A percentile compares a stretch with the other conserved stretches of the same genome.
phyloP scores from a whole-genome alignment of 441 rosid species.

The Sinapis alba region DNA sequence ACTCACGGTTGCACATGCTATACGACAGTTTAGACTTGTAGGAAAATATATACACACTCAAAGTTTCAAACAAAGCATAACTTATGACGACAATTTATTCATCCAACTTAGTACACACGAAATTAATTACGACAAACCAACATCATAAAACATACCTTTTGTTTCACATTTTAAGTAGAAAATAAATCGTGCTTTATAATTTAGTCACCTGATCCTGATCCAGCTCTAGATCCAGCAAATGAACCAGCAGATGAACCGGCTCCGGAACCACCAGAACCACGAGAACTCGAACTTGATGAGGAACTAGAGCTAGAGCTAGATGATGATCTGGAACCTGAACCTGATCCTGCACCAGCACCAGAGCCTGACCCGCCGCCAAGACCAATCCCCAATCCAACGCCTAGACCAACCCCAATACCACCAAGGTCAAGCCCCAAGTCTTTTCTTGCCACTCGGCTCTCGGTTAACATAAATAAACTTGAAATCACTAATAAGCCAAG shows the following conservation, averaged over 20 bases:
- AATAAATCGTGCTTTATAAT: not conserved
- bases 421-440: slow-evolving; percentile 67
- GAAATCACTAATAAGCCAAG: slow-evolving; percentile 44
- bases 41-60: not conserved
- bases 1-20: not conserved
- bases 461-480: slow-evolving; percentile 40
- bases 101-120: slow-evolving; percentile 10
- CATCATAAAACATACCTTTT: slow-evolving; percentile 9
- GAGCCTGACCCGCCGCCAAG: slow-evolving; percentile 57
- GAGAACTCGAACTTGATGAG: slow-evolving; percentile 43
- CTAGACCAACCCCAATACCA: slow-evolving; percentile 58
- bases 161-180: slow-evolving; percentile 6
- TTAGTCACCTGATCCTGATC: slow-evolving; percentile 49
- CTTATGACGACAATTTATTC: slow-evolving; percentile 18
- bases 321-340: slow-evolving; percentile 44
- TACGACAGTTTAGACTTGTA: not conserved
- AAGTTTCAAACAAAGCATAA: slow-evolving; percentile 6
- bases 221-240: slow-evolving; percentile 68
- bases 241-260: slow-evolving; percentile 79
- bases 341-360: slow-evolving; percentile 37
- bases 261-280: slow-evolving; percentile 32
- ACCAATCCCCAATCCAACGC: slow-evolving; percentile 57
- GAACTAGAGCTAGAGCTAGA: slow-evolving; percentile 47
- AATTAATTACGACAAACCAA: slow-evolving; percentile 6
- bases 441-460: slow-evolving; percentile 60